Conservation (phyloP, 2,329 filamentous ascomycete species). For the Zymoseptoria crescenta region DNA sequence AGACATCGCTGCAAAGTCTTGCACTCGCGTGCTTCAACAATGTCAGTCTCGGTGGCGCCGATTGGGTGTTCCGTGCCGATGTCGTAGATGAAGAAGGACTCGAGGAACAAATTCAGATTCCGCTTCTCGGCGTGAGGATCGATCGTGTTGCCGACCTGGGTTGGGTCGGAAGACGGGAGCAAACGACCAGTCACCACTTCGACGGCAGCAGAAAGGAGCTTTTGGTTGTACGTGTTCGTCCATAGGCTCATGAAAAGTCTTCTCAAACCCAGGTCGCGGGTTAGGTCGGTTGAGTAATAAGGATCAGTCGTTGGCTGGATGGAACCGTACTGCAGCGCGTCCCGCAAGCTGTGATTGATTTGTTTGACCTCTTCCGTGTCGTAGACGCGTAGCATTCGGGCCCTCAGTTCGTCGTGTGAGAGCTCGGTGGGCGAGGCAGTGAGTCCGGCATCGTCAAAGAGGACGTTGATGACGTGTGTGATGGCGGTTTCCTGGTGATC, state of each 20-base stretch:
- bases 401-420: slow-evolving; percentile 30
- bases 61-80: slow-evolving; percentile 37
- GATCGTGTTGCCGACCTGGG: slow-evolving; percentile 12
- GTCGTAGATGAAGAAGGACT: slow-evolving; percentile 51
- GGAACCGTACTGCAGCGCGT: slow-evolving; percentile 51
- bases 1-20: slow-evolving; percentile 51
- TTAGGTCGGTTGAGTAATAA: slow-evolving; percentile 38
- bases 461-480: slow-evolving; percentile 51
- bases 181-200: slow-evolving; percentile 54
- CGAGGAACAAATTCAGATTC: slow-evolving; percentile 39
- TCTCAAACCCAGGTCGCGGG: slow-evolving; percentile 51
- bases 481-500: slow-evolving; percentile 54
- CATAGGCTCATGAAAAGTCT: slow-evolving; percentile 51
- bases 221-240: slow-evolving; percentile 49
- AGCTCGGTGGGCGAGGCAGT: not conserved
- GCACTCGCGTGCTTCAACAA: slow-evolving; percentile 34
- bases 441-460: slow-evolving; percentile 39
- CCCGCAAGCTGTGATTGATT: slow-evolving; percentile 50
- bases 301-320: slow-evolving; percentile 49
- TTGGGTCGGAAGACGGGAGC: slow-evolving; percentile 7
- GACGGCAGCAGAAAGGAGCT: slow-evolving; percentile 43
- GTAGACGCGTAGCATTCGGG: slow-evolving; percentile 47
- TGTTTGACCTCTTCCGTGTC: slow-evolving; percentile 42
- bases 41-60: not conserved
- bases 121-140: slow-evolving; percentile 18